Evolutionary conservation across 2,329 filamentous ascomycete species (phyloP).

Genomic region (Penicillium freii): DNA sequence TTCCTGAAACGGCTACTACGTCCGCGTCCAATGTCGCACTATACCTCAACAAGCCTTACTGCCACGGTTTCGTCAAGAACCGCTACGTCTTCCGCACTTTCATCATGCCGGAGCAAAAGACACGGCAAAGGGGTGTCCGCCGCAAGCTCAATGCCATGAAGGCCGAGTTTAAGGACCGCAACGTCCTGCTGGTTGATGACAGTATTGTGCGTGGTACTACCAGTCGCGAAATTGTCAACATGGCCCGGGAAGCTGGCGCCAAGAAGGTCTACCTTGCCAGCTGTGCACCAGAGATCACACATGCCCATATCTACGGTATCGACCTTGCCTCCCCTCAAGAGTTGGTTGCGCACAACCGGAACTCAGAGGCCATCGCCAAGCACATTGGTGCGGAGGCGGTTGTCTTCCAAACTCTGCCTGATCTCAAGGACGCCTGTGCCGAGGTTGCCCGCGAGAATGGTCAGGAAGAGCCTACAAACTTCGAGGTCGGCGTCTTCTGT

Average conservation of each 20-base stretch:
- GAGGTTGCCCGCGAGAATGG: conserved; percentile 60
- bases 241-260: conserved; percentile 82
- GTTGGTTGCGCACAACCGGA: conserved; percentile 68
- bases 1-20: conserved; percentile 79
- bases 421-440: conserved; percentile 75
- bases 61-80: conserved; percentile 84
- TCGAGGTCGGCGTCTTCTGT: conserved; percentile 90
- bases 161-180: conserved; percentile 76
- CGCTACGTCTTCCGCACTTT: conserved; percentile 85
- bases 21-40: conserved; percentile 75
- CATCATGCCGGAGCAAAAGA: conserved; percentile 79
- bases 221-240: conserved; percentile 72
- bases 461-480: conserved; percentile 58
- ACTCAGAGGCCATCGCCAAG: conserved; percentile 59
- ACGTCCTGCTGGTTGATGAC: conserved; percentile 83
- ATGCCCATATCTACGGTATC: conserved; percentile 85
- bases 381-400: conserved; percentile 74
- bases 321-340: conserved; percentile 70
- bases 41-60: conserved; percentile 71
- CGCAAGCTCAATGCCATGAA: conserved; percentile 86
- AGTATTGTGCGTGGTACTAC: conserved; percentile 86
- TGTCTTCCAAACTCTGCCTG: conserved; percentile 72
- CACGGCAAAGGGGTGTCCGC: conserved; percentile 79
- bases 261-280: conserved; percentile 79
- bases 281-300: conserved; percentile 77